phyloP scores from a whole-genome alignment of 2,329 filamentous ascomycete species.

The Trichophyton schoenleinii region DNA sequence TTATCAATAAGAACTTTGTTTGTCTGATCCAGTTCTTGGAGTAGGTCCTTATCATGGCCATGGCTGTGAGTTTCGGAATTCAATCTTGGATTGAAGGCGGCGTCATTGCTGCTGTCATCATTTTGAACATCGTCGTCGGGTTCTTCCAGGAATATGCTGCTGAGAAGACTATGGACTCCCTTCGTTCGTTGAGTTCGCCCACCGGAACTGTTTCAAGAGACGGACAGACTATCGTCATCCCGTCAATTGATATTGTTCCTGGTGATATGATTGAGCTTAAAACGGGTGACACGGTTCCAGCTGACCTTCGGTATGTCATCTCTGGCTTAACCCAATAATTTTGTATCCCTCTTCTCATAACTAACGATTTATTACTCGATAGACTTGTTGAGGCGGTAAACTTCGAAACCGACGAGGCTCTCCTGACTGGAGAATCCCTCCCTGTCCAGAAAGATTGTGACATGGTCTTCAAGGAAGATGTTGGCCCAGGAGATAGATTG shows the following conservation, averaged over 20 bases:
- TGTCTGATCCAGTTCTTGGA: slow-evolving; percentile 19
- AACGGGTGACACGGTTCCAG: slow-evolving; percentile 39
- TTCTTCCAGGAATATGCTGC: slow-evolving; percentile 44
- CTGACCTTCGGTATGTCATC: slow-evolving; percentile 27
- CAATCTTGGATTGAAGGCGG: slow-evolving; percentile 49
- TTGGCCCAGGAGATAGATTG: slow-evolving; percentile 47
- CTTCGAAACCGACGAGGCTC: slow-evolving; percentile 48
- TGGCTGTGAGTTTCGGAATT: slow-evolving; percentile 47
- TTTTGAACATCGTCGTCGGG: slow-evolving; percentile 47
- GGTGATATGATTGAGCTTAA: slow-evolving; percentile 46
- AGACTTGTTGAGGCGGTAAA: slow-evolving; percentile 45
- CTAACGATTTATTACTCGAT: not conserved
- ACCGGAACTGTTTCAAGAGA: slow-evolving; percentile 40
- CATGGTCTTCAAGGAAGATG: slow-evolving; percentile 39
- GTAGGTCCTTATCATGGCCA: slow-evolving; percentile 41
- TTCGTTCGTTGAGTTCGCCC: slow-evolving; percentile 40
- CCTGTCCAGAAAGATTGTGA: slow-evolving; percentile 44
- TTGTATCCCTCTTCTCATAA: not conserved
- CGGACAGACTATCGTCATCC: slow-evolving; percentile 38
- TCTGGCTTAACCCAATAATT: not conserved
- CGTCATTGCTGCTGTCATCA: slow-evolving; percentile 46
- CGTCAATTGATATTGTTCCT: slow-evolving; percentile 43
- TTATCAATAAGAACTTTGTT: slow-evolving; percentile 11
- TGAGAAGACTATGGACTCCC: slow-evolving; percentile 43
- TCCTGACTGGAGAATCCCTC: slow-evolving; percentile 51